A percentile compares a stretch with the other conserved stretches of the same genome.
Evolutionary conservation across 345 rosid species (phyloP).

Genomic region (Psidium guajava): DNA sequence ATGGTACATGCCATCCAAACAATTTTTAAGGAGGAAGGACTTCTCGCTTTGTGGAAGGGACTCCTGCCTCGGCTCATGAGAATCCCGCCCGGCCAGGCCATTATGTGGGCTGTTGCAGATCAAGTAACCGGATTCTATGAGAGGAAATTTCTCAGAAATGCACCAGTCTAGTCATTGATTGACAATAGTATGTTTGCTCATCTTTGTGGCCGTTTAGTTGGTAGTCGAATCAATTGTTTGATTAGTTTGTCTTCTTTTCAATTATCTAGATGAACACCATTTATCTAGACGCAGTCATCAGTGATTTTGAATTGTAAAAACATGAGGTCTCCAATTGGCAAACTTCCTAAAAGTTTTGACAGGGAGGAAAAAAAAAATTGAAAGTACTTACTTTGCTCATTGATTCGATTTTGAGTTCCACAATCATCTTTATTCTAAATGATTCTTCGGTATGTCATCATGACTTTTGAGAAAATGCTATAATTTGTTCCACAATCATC

Average conservation of each 20-base stretch:
- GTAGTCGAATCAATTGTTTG: neutral
- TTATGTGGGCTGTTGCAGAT: conserved; percentile 99
- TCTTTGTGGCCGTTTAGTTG: neutral
- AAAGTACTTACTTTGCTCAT: neutral
- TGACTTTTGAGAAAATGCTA: neutral
- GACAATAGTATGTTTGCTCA: neutral
- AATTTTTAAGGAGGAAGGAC: conserved; percentile 77
- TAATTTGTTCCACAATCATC: neutral
- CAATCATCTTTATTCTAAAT: neutral
- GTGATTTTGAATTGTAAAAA: neutral
- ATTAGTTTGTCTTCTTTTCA: neutral
- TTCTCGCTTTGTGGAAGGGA: conserved; percentile 82
- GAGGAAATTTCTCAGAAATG: conserved; percentile 37
- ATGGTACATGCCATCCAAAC: conserved; percentile 87
- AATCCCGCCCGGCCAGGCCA: conserved; percentile 97
- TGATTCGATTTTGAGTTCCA: neutral
- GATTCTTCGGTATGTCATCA: neutral
- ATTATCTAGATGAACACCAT: neutral
- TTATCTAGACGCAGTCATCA: neutral
- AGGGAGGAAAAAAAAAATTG: neutral
- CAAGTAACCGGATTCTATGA: conserved; percentile 80
- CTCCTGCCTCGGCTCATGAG: conserved; percentile 91
- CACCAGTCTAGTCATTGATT: conserved; percentile 31
- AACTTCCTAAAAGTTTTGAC: neutral
- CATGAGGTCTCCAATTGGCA: neutral